Evolutionary conservation across 371 early-diverging fungal species (phyloP).

Genomic region (Fennellomyces sp.): DNA sequence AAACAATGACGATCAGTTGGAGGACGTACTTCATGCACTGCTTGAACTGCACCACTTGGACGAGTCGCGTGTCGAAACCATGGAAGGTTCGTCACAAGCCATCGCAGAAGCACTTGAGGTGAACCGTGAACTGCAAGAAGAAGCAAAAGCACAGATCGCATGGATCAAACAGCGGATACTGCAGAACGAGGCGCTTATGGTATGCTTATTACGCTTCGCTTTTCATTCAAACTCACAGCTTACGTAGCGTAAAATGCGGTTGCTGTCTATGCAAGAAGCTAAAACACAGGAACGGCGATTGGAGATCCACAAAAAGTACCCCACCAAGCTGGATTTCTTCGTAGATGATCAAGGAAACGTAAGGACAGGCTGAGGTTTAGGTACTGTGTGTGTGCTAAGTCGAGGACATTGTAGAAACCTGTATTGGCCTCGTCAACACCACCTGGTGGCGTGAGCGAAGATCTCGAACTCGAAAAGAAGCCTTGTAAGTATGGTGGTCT

Average conservation of each 20-base stretch:
- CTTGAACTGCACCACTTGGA: background rate
- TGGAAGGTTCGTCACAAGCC: background rate
- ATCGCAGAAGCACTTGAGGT: conserved; percentile 19
- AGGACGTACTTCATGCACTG: background rate
- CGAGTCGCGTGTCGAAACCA: background rate
- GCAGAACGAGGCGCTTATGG: conserved; percentile 15
- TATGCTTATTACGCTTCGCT: background rate
- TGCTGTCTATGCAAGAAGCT: conserved; percentile 4
- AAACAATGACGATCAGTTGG: background rate
- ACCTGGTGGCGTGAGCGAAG: background rate
- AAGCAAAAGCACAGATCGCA: conserved; percentile 15
- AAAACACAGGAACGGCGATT: conserved; percentile 1
- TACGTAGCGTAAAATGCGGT: conserved; percentile 5
- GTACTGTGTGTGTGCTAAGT: background rate
- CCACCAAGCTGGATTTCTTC: conserved; percentile 12
- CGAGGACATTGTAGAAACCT: background rate
- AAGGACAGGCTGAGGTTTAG: no score
- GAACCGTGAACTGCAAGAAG: conserved; percentile 22
- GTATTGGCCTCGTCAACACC: background rate
- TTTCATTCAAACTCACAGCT: no score
- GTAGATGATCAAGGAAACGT: conserved; percentile 17
- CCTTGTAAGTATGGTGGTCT: background rate
- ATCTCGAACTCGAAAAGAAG: background rate
- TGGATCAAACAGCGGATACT: conserved; percentile 17
- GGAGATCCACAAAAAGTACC: conserved; percentile 11